Percentiles rank a stretch among this genome's conserved stretches.
phyloP scores from a whole-genome alignment of 1,284 basidiomycete genomes.

The Leccinum pseudoinsigne region DNA sequence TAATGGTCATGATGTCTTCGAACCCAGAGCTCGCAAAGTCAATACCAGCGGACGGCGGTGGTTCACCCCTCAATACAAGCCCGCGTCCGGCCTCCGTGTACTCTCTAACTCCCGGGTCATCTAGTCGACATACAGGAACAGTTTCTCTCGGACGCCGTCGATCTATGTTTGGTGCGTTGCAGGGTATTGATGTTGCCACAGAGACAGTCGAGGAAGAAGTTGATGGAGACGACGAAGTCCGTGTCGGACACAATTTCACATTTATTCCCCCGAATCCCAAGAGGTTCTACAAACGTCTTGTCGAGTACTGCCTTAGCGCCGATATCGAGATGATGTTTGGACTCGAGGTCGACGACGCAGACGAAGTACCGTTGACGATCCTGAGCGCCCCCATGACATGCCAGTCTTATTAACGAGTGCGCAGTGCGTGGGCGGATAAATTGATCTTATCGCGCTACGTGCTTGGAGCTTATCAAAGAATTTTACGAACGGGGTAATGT shows the following conservation, averaged over 20 bases:
- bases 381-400: constrained; percentile 70
- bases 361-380: constrained; percentile 95
- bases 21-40: constrained; percentile 89
- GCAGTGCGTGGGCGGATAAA: constrained; percentile 89
- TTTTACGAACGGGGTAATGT: constrained; percentile 91
- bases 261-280: constrained; percentile 91
- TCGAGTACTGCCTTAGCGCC: constrained; percentile 81
- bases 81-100: constrained; percentile 60
- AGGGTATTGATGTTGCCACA: too few relatives aligned
- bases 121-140: constrained; percentile 44
- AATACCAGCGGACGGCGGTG: constrained; percentile 54
- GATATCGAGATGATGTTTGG: constrained; percentile 91
- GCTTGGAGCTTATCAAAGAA: constrained; percentile 86
- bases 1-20: constrained; percentile 84
- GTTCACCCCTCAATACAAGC: constrained; percentile 41
- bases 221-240: too few relatives aligned
- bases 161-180: too few relatives aligned
- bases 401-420: constrained; percentile 86
- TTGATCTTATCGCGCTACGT: constrained; percentile 74
- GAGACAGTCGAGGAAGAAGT: too few relatives aligned
- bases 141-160: constrained; percentile 61
- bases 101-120: constrained; percentile 36
- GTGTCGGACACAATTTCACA: constrained; percentile 8
- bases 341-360: constrained; percentile 87
- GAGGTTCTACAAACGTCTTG: constrained; percentile 81